Evolutionary conservation across 1,284 basidiomycete species (phyloP).

Genomic region (Microbotryum silenes-acaulis): DNA sequence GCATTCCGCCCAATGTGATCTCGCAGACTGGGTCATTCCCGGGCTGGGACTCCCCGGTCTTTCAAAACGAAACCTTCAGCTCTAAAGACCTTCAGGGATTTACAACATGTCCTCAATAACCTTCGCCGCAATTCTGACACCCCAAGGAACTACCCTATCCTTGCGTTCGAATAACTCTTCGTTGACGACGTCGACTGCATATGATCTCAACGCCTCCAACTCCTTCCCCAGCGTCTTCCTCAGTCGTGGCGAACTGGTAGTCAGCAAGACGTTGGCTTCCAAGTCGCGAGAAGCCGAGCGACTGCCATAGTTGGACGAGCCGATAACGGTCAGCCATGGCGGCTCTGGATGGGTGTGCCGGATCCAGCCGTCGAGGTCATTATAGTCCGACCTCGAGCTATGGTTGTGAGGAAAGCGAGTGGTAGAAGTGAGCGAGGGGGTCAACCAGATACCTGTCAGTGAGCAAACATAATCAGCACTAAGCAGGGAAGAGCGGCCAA

Average conservation of each 20-base stretch:
- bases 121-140: conserved; percentile 37
- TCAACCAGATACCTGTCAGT: conserved; percentile 72
- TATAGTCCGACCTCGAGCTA: conserved; percentile 42
- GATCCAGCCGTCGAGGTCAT: conserved; percentile 23
- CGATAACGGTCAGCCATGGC: conserved; percentile 73
- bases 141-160: conserved; percentile 60
- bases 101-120: conserved; percentile 26
- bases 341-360: conserved; percentile 7
- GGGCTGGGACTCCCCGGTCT: no score
- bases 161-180: conserved; percentile 44
- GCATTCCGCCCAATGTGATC: no score
- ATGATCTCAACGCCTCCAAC: conserved; percentile 42
- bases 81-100: no score
- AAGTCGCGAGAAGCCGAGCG: conserved; percentile 85
- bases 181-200: conserved; percentile 45
- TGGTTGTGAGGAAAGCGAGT: conserved; percentile 7
- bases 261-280: conserved; percentile 81
- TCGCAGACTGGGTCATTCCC: no score
- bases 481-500: not conserved
- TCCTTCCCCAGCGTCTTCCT: conserved; percentile 45
- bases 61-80: no score
- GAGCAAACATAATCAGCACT: not conserved
- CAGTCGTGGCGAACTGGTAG: conserved; percentile 52
- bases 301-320: conserved; percentile 91
- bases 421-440: conserved; percentile 40